phyloP scores from a whole-genome alignment of 2,329 filamentous ascomycete genomes.

The Diaporthe nobilis region DNA sequence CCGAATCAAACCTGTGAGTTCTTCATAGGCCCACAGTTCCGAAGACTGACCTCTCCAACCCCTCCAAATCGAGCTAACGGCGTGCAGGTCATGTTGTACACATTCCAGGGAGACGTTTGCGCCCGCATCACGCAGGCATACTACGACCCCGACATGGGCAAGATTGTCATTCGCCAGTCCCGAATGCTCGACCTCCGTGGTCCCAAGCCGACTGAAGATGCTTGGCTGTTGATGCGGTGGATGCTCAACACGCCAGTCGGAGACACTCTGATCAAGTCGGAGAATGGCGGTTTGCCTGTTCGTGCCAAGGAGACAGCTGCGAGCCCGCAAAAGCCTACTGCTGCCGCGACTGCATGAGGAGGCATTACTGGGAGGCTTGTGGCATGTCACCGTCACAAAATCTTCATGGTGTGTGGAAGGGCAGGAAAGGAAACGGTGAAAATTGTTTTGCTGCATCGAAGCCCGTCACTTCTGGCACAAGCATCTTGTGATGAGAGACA shows the following conservation, averaged over 20 bases:
- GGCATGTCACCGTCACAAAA: background rate
- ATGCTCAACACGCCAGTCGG: background rate
- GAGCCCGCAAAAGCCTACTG: background rate
- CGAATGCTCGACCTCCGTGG: background rate
- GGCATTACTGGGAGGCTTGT: background rate
- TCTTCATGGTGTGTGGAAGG: no score
- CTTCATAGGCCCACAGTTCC: rapidly evolving
- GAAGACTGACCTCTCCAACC: background rate
- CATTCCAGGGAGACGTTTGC: background rate
- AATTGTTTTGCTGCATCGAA: background rate
- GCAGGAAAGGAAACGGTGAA: background rate
- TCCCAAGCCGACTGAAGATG: background rate
- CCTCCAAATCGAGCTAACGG: background rate
- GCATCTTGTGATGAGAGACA: background rate
- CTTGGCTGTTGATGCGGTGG: constrained; percentile 3
- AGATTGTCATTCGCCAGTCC: constrained; percentile 2
- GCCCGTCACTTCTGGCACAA: background rate
- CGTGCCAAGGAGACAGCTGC: background rate
- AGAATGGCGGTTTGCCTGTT: background rate
- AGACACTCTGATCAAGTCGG: background rate
- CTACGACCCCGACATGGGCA: background rate
- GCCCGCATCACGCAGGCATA: background rate
- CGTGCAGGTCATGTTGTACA: constrained; percentile 4
- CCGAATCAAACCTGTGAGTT: background rate
- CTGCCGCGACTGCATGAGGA: background rate